A percentile compares a stretch with the other conserved stretches of the same genome.
Evolutionary conservation across 2,329 filamentous ascomycete species (phyloP).

Genomic region (Pezizomycotina sp.): DNA sequence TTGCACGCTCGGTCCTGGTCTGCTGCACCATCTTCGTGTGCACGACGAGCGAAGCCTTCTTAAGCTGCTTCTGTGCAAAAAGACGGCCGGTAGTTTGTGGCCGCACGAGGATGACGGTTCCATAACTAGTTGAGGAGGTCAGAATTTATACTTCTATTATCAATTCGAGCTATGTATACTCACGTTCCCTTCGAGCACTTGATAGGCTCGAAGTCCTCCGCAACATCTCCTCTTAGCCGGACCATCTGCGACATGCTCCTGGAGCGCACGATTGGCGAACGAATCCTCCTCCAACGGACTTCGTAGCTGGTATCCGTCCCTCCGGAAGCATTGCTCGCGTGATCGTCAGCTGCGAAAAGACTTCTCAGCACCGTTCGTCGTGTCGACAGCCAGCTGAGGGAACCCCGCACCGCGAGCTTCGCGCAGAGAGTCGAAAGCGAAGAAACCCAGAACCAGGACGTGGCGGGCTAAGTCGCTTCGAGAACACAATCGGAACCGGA

Average conservation of each 20-base stretch:
- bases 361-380: conserved; percentile 13
- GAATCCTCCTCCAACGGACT: conserved; percentile 15
- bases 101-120: conserved; percentile 84
- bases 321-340: conserved; percentile 14
- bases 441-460: conserved; percentile 15
- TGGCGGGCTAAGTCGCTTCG: conserved; percentile 15
- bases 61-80: conserved; percentile 96
- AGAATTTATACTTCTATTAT: neutral
- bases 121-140: conserved; percentile 34
- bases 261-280: conserved; percentile 11
- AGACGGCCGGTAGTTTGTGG: conserved; percentile 73
- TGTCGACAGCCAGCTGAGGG: conserved; percentile 16
- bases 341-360: conserved; percentile 14
- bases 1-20: conserved; percentile 89
- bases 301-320: too few species aligned
- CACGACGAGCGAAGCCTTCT: conserved; percentile 85
- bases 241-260: conserved; percentile 10
- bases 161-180: conserved; percentile 7
- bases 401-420: conserved; percentile 17
- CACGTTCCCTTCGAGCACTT: conserved; percentile 90
- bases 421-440: conserved; percentile 15
- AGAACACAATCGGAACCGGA: conserved; percentile 8
- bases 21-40: conserved; percentile 94
- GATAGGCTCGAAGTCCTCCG: conserved; percentile 75
- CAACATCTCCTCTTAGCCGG: conserved; percentile 42